These are phyloP conservation scores for Aspergillus eucalypticola DNA, from an alignment of 2,329 filamentous ascomycete genomes.

Conservation along the genomic window DNA sequence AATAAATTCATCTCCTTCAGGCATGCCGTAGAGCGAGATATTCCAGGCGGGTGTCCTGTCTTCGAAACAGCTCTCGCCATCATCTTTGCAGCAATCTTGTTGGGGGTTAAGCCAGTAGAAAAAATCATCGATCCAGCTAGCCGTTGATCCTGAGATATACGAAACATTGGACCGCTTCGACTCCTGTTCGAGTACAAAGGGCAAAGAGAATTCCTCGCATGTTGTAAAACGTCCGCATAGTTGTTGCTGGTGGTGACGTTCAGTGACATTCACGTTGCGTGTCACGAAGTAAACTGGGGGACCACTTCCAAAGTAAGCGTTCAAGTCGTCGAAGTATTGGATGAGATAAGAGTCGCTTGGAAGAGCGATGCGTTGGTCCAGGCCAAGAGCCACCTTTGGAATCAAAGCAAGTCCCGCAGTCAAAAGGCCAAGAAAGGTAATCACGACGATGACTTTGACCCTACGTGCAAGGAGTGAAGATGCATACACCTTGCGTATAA, in stretches of 20 bases:
- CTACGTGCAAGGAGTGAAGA: conserved; percentile 77
- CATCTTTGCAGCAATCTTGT: conserved; percentile 73
- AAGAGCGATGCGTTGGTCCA: conserved; percentile 93
- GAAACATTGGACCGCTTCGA: conserved; percentile 84
- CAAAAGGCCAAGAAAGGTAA: conserved; percentile 83
- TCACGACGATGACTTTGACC: conserved; percentile 72
- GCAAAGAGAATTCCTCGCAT: conserved; percentile 78
- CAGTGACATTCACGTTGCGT: conserved; percentile 74
- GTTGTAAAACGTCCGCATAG: conserved; percentile 90
- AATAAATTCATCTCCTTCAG: conserved; percentile 87
- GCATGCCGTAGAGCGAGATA: conserved; percentile 85
- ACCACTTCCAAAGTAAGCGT: conserved; percentile 85
- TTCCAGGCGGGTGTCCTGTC: conserved; percentile 82
- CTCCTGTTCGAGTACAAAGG: conserved; percentile 91
- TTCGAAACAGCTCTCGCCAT: conserved; percentile 74
- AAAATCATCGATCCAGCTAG: conserved; percentile 97
- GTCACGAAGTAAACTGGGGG: conserved; percentile 97
- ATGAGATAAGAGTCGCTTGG: conserved; percentile 94
- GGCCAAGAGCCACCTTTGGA: conserved; percentile 78
- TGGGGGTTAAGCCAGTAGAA: conserved; percentile 94
- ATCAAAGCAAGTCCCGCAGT: conserved; percentile 81
- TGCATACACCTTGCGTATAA: conserved; percentile 89
- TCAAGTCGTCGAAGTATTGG: conserved; percentile 93
- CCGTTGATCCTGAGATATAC: conserved; percentile 82
- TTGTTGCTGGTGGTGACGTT: conserved; percentile 74